Conservation (phyloP, 2,329 filamentous ascomycete genomes). For the Paracoccidioides brasiliensis region DNA sequence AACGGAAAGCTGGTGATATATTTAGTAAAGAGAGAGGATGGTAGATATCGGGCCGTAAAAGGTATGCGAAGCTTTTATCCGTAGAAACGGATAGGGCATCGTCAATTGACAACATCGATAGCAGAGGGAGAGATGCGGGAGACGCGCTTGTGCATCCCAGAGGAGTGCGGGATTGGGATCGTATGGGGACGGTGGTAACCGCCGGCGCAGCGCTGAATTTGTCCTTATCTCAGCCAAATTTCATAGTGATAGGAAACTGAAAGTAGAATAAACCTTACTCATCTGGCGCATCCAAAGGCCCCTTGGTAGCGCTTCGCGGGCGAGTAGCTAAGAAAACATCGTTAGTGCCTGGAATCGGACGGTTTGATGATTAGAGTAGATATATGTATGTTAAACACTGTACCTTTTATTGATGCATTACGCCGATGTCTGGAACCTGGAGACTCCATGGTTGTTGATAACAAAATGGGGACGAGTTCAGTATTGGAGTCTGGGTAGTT, state of each 20-base stretch:
- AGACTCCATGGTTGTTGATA: conserved; percentile 14
- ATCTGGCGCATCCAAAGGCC: conserved; percentile 56
- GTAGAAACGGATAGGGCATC: neutral
- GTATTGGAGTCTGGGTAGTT: neutral
- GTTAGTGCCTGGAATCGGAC: conserved; percentile 3
- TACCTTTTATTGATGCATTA: conserved; percentile 26
- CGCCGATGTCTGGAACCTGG: conserved; percentile 20
- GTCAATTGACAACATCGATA: neutral
- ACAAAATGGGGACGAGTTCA: neutral
- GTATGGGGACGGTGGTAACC: neutral
- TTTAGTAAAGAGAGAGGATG: conserved; percentile 59
- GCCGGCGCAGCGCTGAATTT: neutral
- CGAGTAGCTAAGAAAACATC: conserved; percentile 21
- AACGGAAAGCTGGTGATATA: conserved; percentile 53
- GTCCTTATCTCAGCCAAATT: neutral
- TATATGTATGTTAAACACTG: neutral
- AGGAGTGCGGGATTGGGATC: neutral
- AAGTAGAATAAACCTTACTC: conserved; percentile 41
- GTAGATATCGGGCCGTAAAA: conserved; percentile 69
- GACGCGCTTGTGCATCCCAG: neutral
- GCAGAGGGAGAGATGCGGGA: neutral
- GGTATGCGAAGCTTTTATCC: conserved; percentile 61
- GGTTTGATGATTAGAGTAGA: conserved; percentile 6
- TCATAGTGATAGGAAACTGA: neutral
- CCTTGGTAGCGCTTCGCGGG: conserved; percentile 49